phyloP scores from a whole-genome alignment of 441 rosid species.

The Pelargonium cotyledonis region DNA sequence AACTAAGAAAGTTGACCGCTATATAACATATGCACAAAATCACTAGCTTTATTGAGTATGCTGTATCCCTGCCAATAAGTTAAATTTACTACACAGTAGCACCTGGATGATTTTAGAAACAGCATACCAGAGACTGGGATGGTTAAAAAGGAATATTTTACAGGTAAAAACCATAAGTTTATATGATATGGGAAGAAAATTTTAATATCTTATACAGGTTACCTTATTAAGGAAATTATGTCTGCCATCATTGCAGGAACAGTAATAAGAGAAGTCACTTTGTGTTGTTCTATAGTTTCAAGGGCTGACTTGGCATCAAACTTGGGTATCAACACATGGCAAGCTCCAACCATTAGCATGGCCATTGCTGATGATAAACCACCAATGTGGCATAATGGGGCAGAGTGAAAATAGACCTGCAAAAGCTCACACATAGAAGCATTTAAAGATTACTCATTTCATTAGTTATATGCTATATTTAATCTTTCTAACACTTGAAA shows the following conservation, averaged over 20 bases:
- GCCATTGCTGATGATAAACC: constrained; percentile 84
- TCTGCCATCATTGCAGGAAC: constrained; percentile 81
- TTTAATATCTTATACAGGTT: background rate
- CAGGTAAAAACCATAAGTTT: background rate
- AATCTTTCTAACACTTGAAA: constrained; percentile 6
- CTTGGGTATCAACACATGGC: constrained; percentile 70
- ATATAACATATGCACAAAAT: background rate
- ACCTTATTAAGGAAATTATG: constrained; percentile 49
- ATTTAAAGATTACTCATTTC: background rate
- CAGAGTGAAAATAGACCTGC: constrained; percentile 84
- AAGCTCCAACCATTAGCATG: constrained; percentile 82
- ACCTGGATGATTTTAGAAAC: too few species aligned
- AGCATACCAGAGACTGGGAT: background rate
- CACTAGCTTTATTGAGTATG: background rate
- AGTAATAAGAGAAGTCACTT: constrained; percentile 66
- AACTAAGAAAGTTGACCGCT: constrained; percentile 8
- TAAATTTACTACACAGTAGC: too few species aligned
- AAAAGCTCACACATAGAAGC: constrained; percentile 16
- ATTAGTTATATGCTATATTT: background rate
- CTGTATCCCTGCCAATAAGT: too few species aligned
- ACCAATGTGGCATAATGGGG: constrained; percentile 82
- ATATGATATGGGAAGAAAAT: background rate
- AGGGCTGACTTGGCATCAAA: constrained; percentile 54
- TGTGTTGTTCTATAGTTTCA: constrained; percentile 42
- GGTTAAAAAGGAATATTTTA: background rate